Conservation (phyloP, 2,329 filamentous ascomycete species). For the Sporothrix variecibatus region DNA sequence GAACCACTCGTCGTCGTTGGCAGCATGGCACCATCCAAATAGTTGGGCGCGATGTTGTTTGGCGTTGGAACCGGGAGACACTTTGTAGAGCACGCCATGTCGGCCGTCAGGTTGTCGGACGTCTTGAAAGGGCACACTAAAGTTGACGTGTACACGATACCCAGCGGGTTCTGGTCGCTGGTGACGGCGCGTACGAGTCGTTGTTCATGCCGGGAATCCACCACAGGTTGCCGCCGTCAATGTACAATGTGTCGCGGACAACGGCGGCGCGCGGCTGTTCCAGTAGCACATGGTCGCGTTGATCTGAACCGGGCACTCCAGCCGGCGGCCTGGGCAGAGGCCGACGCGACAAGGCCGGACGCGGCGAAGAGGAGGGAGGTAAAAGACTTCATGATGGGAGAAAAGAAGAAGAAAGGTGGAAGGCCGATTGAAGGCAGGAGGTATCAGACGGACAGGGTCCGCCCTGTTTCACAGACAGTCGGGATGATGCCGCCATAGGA, state of each 20-base stretch:
- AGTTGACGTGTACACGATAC: slow-evolving; percentile 59
- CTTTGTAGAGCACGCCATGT: slow-evolving; percentile 55
- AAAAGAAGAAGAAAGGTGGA: background rate
- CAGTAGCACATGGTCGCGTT: slow-evolving; percentile 63
- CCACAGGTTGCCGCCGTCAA: slow-evolving; percentile 62
- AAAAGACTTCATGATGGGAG: background rate
- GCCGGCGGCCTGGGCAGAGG: slow-evolving; percentile 46
- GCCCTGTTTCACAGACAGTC: slow-evolving; percentile 4
- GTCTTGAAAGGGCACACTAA: slow-evolving; percentile 59
- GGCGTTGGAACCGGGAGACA: slow-evolving; percentile 44
- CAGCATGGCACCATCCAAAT: slow-evolving; percentile 65
- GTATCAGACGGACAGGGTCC: slow-evolving; percentile 13
- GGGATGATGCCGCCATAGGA: slow-evolving; percentile 10
- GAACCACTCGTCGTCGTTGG: slow-evolving; percentile 64
- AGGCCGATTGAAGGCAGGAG: background rate
- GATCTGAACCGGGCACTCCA: slow-evolving; percentile 55
- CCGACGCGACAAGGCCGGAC: slow-evolving; percentile 37
- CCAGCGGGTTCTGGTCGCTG: slow-evolving; percentile 52
- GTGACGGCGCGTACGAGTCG: slow-evolving; percentile 37
- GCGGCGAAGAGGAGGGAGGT: slow-evolving; percentile 8
- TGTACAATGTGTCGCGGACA: slow-evolving; percentile 62
- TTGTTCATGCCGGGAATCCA: slow-evolving; percentile 56
- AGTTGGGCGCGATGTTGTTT: slow-evolving; percentile 59
- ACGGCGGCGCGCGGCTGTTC: slow-evolving; percentile 54
- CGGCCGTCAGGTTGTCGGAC: slow-evolving; percentile 53